Base-by-base conservation (phyloP, 1,139 yeast species). In the Arxiozyma slooffiae region DNA sequence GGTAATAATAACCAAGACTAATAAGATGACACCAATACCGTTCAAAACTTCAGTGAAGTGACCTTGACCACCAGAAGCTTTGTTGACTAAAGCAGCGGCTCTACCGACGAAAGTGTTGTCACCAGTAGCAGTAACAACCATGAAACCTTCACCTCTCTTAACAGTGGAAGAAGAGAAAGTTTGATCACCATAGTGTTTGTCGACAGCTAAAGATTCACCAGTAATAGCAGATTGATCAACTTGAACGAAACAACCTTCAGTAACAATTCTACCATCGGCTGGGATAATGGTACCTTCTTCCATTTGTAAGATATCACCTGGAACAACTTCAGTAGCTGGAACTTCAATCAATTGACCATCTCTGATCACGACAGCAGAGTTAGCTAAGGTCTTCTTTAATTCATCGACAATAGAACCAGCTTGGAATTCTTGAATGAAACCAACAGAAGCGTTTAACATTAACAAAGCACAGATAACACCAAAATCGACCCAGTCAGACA, bases 401-500 rank as follows among this genome's bases (percentile, higher is more conserved):
- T 87, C 95, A 57, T 88, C 96, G 62, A 88, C 96, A 77, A 87
- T 89, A 60, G 95, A 88, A 76, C 95, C 96, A 61, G 96, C 96
- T 78, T 88, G 95, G 84, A 78, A 90, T 76, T 90, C 97, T 77
- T 90, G 97, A 63, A 88, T 78, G 82, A 89, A 90, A 80, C 97
- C 97, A 71, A 90, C 97, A 64, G 77, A 75, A 60, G 97, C 97
- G 75, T 90, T 90, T 71, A 90, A 81, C 71, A 84, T 67, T 64
- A 90, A 78, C 66, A 90, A 76, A 72, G 85, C 97, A 73, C 88
- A 82, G 69, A 90, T 89, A 71, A 90, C 97, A 81, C 97, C 97
- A 78, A 89, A 89, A 80, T 89, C 97, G 69, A 90, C 96, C 97
- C 97, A 90, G 77, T 89, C 97, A 76, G 88, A 94, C 67, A 90